phyloP scores from a whole-genome alignment of 306 rosid genomes.

The Acacia crassicarpa region DNA sequence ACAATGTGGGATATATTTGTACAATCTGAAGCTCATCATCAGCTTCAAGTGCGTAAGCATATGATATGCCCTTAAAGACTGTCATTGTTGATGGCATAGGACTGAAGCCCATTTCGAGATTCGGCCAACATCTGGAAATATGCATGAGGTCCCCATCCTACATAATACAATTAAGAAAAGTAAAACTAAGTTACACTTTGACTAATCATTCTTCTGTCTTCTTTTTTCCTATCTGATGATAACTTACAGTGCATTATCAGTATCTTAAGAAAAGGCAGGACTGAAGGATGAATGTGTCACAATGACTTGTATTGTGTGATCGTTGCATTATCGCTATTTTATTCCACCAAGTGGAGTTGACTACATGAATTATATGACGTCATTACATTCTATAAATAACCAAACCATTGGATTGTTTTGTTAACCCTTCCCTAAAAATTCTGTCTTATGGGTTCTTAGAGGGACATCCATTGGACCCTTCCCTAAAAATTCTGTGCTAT shows the following conservation, averaged over 20 bases:
- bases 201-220: neutral
- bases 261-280: neutral
- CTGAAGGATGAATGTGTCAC: neutral
- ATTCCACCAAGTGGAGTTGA: too few species aligned
- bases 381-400: too few species aligned
- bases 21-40: constrained; percentile 28
- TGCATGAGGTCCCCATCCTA: constrained; percentile 75
- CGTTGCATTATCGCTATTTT: too few species aligned
- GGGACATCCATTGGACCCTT: too few species aligned
- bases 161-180: neutral
- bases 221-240: neutral
- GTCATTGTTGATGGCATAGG: constrained; percentile 21
- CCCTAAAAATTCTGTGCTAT: too few species aligned
- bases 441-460: too few species aligned
- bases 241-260: neutral
- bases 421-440: too few species aligned
- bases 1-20: constrained; percentile 5
- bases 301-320: neutral
- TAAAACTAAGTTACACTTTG: neutral
- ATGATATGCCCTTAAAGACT: constrained; percentile 17
- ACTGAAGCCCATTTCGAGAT: constrained; percentile 18
- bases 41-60: constrained; percentile 1
- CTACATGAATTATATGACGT: too few species aligned
- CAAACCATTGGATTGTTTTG: too few species aligned
- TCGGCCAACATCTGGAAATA: constrained; percentile 62